A percentile compares a stretch with the other conserved stretches of the same genome.
Conservation (phyloP, 257 asterid species). For the Plantago major region DNA sequence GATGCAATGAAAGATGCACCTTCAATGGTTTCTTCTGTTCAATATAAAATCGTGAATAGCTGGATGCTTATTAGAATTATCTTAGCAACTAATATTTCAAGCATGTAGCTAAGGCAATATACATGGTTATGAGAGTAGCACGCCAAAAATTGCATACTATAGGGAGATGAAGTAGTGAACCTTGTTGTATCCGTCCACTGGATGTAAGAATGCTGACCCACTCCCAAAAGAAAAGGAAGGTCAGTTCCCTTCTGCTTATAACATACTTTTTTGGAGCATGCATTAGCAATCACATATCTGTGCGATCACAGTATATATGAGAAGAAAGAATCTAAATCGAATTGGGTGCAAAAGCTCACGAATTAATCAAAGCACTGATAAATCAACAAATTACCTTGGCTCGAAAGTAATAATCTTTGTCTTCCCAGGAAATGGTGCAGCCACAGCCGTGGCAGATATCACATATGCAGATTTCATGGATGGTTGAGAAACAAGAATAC, state of each 20-base stretch:
- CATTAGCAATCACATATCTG: conserved; percentile 92
- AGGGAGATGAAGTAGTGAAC: conserved; percentile 36
- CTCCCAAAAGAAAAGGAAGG: conserved; percentile 48
- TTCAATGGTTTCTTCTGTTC: background rate
- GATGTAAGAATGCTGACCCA: conserved; percentile 75
- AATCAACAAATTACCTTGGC: conserved; percentile 55
- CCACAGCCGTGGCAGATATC: conserved; percentile 76
- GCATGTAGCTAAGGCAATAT: background rate
- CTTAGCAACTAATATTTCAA: background rate
- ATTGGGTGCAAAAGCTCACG: conserved; percentile 11
- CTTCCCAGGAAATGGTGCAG: conserved; percentile 84
- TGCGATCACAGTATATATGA: conserved; percentile 19
- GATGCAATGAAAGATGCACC: conserved; percentile 12
- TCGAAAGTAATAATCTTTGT: conserved; percentile 85
- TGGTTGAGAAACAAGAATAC: conserved; percentile 76
- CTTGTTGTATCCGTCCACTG: conserved; percentile 83
- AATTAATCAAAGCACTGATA: conserved; percentile 18
- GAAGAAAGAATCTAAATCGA: conserved; percentile 15
- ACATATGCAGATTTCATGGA: conserved; percentile 62
- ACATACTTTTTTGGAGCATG: conserved; percentile 71
- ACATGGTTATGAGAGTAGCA: conserved; percentile 4
- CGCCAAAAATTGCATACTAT: background rate
- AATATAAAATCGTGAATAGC: conserved; percentile 11
- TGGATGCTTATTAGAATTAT: background rate
- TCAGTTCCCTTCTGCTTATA: conserved; percentile 96